Percentiles rank a stretch among this genome's conserved stretches.
phyloP scores from a whole-genome alignment of 1,284 basidiomycete species.

The Fomes fomentarius region DNA sequence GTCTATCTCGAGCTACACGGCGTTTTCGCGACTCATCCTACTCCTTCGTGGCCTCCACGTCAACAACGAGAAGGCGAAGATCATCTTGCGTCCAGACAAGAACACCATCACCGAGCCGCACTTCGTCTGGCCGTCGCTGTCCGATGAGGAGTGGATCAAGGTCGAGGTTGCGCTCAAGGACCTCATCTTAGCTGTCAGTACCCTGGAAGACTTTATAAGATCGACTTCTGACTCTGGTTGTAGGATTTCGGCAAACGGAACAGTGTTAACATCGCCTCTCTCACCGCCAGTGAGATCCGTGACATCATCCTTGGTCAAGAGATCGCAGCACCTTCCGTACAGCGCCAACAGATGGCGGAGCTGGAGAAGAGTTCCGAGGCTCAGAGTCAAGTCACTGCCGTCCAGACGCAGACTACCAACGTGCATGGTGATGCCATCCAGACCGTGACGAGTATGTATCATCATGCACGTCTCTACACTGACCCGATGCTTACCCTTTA shows the following conservation, averaged over 20 bases:
- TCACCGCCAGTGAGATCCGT: slow-evolving; percentile 95
- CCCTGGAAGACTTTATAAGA: neutral
- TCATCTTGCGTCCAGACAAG: slow-evolving; percentile 91
- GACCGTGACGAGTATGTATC: slow-evolving; percentile 85
- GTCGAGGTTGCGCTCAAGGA: slow-evolving; percentile 98
- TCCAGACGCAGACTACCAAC: slow-evolving; percentile 98
- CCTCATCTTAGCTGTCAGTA: slow-evolving; percentile 79
- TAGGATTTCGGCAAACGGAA: slow-evolving; percentile 99
- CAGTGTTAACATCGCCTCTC: slow-evolving; percentile 96
- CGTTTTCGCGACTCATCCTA: slow-evolving; percentile 96
- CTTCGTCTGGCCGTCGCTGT: slow-evolving; percentile 96
- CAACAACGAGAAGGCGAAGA: slow-evolving; percentile 99
- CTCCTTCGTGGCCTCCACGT: slow-evolving; percentile 96
- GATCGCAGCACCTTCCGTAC: slow-evolving; percentile 89
- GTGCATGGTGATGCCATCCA: slow-evolving; percentile 97
- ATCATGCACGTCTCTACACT: neutral
- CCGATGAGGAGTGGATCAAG: slow-evolving; percentile 99
- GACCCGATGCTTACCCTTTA: slow-evolving; percentile 14
- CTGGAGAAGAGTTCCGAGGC: slow-evolving; percentile 96
- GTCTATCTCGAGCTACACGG: slow-evolving; percentile 98
- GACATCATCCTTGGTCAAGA: slow-evolving; percentile 98
- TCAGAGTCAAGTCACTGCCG: slow-evolving; percentile 92
- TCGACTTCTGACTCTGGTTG: slow-evolving; percentile 14
- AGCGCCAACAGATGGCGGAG: slow-evolving; percentile 99
- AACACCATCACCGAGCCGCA: slow-evolving; percentile 97